Percentiles rank a stretch among this genome's conserved stretches.
Evolutionary conservation across 2,329 filamentous ascomycete genomes (phyloP).

Genomic region (Diaporthe sp.): DNA sequence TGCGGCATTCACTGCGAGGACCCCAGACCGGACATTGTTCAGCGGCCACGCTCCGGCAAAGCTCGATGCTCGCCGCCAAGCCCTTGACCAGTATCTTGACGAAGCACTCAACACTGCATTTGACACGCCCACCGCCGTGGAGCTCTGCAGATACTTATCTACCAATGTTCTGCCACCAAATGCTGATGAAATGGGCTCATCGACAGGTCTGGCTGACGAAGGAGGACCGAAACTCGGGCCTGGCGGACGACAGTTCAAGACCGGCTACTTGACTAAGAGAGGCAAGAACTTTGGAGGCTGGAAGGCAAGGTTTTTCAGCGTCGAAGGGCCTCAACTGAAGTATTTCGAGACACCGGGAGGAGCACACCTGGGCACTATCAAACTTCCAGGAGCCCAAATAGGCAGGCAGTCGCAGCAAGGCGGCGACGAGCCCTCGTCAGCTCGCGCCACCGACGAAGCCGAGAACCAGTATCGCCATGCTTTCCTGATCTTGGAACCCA

Average conservation of each 20-base stretch:
- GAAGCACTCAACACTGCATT: constrained; percentile 86
- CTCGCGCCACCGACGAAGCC: constrained; percentile 76
- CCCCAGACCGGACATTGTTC: constrained; percentile 89
- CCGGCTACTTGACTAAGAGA: constrained; percentile 94
- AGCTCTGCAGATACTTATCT: constrained; percentile 91
- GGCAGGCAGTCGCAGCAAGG: constrained; percentile 85
- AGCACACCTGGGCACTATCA: constrained; percentile 92
- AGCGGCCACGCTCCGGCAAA: constrained; percentile 94
- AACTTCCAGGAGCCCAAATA: constrained; percentile 90
- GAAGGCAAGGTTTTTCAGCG: constrained; percentile 83
- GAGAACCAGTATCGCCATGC: constrained; percentile 98
- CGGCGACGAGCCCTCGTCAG: constrained; percentile 70
- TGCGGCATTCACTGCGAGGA: constrained; percentile 77
- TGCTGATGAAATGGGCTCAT: constrained; percentile 65
- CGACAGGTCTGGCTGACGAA: constrained; percentile 39
- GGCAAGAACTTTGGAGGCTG: constrained; percentile 99
- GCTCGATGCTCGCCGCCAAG: constrained; percentile 85
- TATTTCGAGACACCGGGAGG: constrained; percentile 95
- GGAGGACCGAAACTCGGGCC: constrained; percentile 62
- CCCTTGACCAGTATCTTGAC: constrained; percentile 88
- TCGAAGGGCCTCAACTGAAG: constrained; percentile 75
- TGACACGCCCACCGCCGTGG: constrained; percentile 80
- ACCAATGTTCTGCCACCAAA: constrained; percentile 73
- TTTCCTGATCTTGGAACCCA: constrained; percentile 94
- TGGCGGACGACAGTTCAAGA: constrained; percentile 79